Percentiles rank a stretch among this genome's conserved stretches.
These are phyloP conservation scores for Encephalitozoon romaleae DNA, from an alignment of 371 early-diverging fungal genomes.

Conservation along the genomic window DNA sequence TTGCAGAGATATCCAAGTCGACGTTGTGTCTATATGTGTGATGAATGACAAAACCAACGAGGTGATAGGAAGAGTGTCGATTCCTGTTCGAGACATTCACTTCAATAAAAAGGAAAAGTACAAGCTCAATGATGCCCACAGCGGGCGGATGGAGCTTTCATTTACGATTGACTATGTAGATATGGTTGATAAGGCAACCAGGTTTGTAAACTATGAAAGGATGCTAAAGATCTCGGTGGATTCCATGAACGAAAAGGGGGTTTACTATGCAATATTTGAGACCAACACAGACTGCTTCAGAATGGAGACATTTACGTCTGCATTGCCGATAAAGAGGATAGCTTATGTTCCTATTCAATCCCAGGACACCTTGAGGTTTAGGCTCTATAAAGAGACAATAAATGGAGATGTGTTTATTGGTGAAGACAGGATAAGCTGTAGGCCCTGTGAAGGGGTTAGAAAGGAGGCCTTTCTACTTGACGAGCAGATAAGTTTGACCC, in stretches of 20 bases:
- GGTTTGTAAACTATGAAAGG: constrained; percentile 34
- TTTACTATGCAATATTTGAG: constrained; percentile 50
- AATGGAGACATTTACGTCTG: constrained; percentile 49
- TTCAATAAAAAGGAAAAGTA: constrained; percentile 28
- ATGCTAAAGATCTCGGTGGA: constrained; percentile 35
- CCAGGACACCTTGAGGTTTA: constrained; percentile 19
- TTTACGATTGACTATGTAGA: constrained; percentile 47
- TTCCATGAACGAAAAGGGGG: constrained; percentile 38
- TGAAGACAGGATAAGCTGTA: constrained; percentile 30
- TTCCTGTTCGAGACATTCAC: constrained; percentile 38
- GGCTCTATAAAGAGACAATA: constrained; percentile 46
- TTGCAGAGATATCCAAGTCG: constrained; percentile 49
- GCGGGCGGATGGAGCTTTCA: constrained; percentile 42
- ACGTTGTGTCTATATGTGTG: constrained; percentile 43
- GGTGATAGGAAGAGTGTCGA: constrained; percentile 41
- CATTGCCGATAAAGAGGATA: constrained; percentile 15
- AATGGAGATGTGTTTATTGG: constrained; percentile 51
- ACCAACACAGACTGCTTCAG: constrained; percentile 25
- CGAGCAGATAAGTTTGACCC: constrained; percentile 35
- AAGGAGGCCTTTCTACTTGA: constrained; percentile 11
- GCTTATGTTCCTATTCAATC: constrained; percentile 40
- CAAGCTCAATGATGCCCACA: constrained; percentile 41
- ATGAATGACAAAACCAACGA: constrained; percentile 40
- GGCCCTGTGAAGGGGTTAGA: background rate
- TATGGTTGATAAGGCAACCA: constrained; percentile 12